These are phyloP conservation scores for Pleurotus tuoliensis DNA, from an alignment of 768 basidiomycete genomes.

Conservation along the genomic window DNA sequence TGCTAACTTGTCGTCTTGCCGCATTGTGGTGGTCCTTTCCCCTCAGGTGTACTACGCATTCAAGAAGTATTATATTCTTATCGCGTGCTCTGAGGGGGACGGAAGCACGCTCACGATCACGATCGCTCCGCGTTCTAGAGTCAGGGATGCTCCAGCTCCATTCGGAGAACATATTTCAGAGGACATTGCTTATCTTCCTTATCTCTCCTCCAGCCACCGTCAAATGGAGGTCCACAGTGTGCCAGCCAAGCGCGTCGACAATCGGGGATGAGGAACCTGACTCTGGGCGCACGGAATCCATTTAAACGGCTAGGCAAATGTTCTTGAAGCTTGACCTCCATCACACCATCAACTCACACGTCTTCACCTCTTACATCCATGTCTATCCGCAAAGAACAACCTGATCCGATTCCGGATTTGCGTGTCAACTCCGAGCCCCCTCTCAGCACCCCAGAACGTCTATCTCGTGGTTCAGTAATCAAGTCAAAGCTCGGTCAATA, in stretches of 20 bases:
- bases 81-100: neutral
- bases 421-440: neutral
- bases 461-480: neutral
- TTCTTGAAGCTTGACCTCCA: neutral
- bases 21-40: neutral
- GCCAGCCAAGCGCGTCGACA: neutral
- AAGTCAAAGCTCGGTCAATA: neutral
- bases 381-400: constrained; percentile 3
- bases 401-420: constrained; percentile 1
- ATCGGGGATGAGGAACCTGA: constrained; percentile 3
- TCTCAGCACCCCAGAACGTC: neutral
- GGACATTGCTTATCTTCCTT: constrained; percentile 6
- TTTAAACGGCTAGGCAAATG: neutral
- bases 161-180: neutral
- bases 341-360: constrained; percentile 2
- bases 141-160: neutral
- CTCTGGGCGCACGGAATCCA: neutral
- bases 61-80: neutral
- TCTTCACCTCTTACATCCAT: neutral
- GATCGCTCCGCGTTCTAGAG: constrained; percentile 6
- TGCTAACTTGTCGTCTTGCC: neutral
- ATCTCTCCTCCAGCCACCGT: constrained; percentile 3
- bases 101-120: neutral
- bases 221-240: neutral
- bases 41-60: neutral